Evolutionary conservation across 208 protist genomes (phyloP).

Genomic region (Wallacemonas sp.): DNA sequence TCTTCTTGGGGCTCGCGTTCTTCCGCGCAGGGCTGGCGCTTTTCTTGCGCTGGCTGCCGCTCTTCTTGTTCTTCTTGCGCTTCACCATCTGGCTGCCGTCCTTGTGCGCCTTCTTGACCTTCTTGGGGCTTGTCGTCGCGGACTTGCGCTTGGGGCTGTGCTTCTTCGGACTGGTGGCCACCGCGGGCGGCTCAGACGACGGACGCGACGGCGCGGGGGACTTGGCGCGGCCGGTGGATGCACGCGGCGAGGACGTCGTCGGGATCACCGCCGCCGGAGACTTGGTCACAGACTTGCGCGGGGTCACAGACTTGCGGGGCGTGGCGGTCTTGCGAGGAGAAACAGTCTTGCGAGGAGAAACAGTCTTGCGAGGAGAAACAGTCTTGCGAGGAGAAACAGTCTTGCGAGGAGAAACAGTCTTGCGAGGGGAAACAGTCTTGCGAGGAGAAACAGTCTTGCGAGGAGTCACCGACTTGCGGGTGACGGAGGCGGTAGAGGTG

Average conservation of each 20-base stretch:
- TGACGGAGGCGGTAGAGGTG: background rate
- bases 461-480: background rate
- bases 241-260: background rate
- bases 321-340: constrained; percentile 11
- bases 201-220: constrained; percentile 14
- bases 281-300: constrained; percentile 10
- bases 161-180: constrained; percentile 10
- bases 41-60: constrained; percentile 10
- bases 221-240: constrained; percentile 17
- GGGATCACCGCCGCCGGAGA: constrained; percentile 6
- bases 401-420: background rate
- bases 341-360: constrained; percentile 5
- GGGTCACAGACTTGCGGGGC: constrained; percentile 1
- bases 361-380: constrained; percentile 13
- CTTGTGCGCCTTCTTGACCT: constrained; percentile 14
- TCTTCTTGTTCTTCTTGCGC: constrained; percentile 15
- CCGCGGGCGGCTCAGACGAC: constrained; percentile 10
- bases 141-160: background rate
- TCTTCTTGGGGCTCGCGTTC: constrained; percentile 13
- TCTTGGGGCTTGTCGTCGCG: constrained; percentile 1
- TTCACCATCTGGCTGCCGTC: constrained; percentile 10
- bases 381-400: background rate
- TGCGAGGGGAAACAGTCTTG: background rate
- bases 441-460: constrained; percentile 3
- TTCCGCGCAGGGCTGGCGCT: constrained; percentile 13